Evolutionary conservation across 2,329 filamentous ascomycete species (phyloP).

Genomic region (Verticillium nubilum): DNA sequence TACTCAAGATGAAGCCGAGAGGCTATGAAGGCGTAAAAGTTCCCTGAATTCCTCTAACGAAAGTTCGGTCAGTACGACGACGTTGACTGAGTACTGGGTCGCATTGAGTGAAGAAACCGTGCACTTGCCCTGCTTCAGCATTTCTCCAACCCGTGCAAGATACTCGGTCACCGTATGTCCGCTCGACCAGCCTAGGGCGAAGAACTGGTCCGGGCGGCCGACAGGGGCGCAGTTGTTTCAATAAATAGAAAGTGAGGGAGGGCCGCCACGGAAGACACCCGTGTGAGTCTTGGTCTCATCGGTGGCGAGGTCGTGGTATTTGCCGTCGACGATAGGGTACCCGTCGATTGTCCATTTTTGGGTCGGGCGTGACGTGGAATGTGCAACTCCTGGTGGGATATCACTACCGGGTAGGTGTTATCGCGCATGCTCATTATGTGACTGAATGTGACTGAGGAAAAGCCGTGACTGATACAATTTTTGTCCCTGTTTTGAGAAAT

Average conservation of each 20-base stretch:
- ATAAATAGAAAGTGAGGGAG: not conserved
- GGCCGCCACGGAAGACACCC: not conserved
- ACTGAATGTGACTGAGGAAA: no score
- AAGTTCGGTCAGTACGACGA: constrained; percentile 1
- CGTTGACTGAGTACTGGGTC: constrained; percentile 2
- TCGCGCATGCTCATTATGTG: no score
- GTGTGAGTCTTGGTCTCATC: constrained; percentile 5
- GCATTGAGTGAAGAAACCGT: not conserved
- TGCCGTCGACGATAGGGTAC: constrained; percentile 9
- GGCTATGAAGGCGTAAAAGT: no score
- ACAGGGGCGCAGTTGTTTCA: not conserved
- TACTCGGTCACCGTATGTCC: not conserved
- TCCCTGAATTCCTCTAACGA: not conserved
- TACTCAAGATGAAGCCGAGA: no score
- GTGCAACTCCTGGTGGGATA: not conserved
- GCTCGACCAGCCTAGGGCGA: not conserved
- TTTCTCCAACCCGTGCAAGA: not conserved
- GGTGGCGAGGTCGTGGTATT: constrained; percentile 6
- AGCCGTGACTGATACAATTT: no score
- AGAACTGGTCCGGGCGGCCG: not conserved
- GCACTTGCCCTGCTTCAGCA: not conserved
- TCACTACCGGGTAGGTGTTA: no score
- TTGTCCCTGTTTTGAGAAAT: no score
- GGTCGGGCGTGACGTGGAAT: not conserved
- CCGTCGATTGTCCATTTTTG: constrained; percentile 6